phyloP scores from a whole-genome alignment of 75 land plant genomes.

The Cunninghamia lanceolata region DNA sequence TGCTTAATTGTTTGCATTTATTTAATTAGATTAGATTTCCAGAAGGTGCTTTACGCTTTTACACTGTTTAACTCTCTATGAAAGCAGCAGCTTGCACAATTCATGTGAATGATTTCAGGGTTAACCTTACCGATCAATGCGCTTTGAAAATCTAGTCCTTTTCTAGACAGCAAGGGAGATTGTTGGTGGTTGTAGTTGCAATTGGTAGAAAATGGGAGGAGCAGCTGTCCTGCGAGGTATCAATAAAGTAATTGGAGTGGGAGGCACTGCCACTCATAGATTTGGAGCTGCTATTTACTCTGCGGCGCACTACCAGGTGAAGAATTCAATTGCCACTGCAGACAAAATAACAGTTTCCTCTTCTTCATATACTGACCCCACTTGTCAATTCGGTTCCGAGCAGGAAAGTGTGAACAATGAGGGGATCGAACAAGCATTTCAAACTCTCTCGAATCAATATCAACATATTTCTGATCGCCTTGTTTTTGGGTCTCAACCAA shows the following conservation, averaged over 20 bases:
- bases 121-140: too few relatives aligned
- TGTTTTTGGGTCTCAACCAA: constrained; percentile 24
- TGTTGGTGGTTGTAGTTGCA: background rate
- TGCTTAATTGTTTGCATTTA: too few relatives aligned
- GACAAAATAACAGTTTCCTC: background rate
- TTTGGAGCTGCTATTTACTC: background rate
- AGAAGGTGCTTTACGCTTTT: too few relatives aligned
- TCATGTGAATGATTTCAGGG: too few relatives aligned
- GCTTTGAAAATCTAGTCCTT: too few relatives aligned
- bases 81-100: too few relatives aligned
- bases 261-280: background rate
- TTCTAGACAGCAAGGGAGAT: background rate
- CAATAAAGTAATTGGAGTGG: constrained; percentile 4
- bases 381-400: background rate
- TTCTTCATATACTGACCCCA: background rate
- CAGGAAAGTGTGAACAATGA: constrained; percentile 5
- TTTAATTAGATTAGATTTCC: too few relatives aligned
- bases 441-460: background rate
- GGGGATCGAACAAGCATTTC: constrained; percentile 14
- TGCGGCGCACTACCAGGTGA: background rate
- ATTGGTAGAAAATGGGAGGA: constrained; percentile 15
- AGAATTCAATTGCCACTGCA: background rate
- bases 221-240: constrained; percentile 19
- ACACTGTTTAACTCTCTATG: too few relatives aligned
- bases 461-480: constrained; percentile 4